Percentiles rank a stretch among this genome's conserved stretches.
Evolutionary conservation across 768 basidiomycete genomes (phyloP).

Genomic region (Lactarius trivialis): DNA sequence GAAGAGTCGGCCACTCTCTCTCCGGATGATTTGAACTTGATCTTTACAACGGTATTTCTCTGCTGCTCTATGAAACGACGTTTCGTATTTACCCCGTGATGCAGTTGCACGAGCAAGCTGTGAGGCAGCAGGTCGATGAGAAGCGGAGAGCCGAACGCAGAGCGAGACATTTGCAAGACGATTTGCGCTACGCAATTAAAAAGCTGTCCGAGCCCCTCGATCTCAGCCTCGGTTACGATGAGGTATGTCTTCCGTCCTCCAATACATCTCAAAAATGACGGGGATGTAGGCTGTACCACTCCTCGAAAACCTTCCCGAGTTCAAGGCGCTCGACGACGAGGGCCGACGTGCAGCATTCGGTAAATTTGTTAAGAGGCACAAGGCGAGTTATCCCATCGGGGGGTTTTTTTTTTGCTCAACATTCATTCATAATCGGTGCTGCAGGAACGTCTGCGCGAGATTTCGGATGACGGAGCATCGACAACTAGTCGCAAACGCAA

Average conservation of each 20-base stretch:
- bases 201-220: constrained; percentile 82
- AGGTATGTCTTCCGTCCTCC: constrained; percentile 42
- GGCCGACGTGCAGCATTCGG: constrained; percentile 71
- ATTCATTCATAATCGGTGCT: background rate
- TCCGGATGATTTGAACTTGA: constrained; percentile 46
- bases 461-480: constrained; percentile 75
- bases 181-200: constrained; percentile 90
- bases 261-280: constrained; percentile 13
- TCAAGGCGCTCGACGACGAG: constrained; percentile 82
- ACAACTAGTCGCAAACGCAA: constrained; percentile 76
- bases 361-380: constrained; percentile 87
- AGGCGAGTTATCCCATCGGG: constrained; percentile 40
- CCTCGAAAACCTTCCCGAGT: constrained; percentile 82
- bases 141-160: constrained; percentile 78
- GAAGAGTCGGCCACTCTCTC: constrained; percentile 42
- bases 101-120: constrained; percentile 65
- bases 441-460: constrained; percentile 71
- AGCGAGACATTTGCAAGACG: constrained; percentile 86
- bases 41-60: constrained; percentile 56
- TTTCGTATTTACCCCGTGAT: constrained; percentile 1
- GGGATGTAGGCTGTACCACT: constrained; percentile 56
- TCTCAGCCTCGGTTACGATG: constrained; percentile 67
- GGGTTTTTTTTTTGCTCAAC: background rate
- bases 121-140: constrained; percentile 79
- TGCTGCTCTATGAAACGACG: background rate